Conservation (phyloP, 495 filamentous ascomycete species). For the Cercophora newfieldiana region DNA sequence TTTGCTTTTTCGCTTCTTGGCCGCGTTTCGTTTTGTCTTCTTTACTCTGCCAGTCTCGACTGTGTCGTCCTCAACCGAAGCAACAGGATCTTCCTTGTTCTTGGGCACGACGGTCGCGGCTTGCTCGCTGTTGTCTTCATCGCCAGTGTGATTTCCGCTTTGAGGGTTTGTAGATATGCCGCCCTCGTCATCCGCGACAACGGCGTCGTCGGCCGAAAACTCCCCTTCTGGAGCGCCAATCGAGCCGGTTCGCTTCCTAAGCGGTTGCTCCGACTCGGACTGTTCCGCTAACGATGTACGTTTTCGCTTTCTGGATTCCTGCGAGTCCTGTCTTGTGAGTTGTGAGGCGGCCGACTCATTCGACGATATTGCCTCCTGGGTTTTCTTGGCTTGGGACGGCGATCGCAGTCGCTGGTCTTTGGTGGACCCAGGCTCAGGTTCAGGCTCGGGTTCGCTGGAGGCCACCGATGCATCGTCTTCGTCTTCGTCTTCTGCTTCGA, state of each 20-base stretch:
- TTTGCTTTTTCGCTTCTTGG: conserved; percentile 42
- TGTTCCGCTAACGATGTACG: conserved; percentile 47
- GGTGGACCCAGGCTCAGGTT: conserved; percentile 13
- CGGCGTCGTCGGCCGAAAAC: conserved; percentile 39
- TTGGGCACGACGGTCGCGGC: conserved; percentile 19
- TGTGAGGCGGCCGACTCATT: conserved; percentile 20
- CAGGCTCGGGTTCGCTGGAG: conserved; percentile 38
- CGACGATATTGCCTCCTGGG: conserved; percentile 20
- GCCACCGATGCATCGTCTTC: conserved; percentile 39
- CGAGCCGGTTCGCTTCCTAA: conserved; percentile 59
- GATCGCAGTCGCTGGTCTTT: conserved; percentile 22
- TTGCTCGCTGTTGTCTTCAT: conserved; percentile 40
- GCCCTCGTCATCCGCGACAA: conserved; percentile 45
- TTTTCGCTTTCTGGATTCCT: conserved; percentile 54
- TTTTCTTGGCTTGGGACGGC: conserved; percentile 32
- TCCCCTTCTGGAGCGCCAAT: conserved; percentile 34
- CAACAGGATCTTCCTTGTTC: conserved; percentile 27
- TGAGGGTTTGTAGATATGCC: conserved; percentile 39
- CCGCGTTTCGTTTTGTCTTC: conserved; percentile 42
- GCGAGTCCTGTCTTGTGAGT: conserved; percentile 23
- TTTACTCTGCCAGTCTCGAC: conserved; percentile 28
- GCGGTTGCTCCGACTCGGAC: conserved; percentile 51
- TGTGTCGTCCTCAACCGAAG: conserved; percentile 31
- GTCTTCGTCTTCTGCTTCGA: conserved; percentile 40
- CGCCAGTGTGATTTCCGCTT: conserved; percentile 43